Evolutionary conservation across 306 rosid genomes (phyloP), one percentile per base, ranked within the genome.

Genomic region (Astragalus glycyphyllos): DNA sequence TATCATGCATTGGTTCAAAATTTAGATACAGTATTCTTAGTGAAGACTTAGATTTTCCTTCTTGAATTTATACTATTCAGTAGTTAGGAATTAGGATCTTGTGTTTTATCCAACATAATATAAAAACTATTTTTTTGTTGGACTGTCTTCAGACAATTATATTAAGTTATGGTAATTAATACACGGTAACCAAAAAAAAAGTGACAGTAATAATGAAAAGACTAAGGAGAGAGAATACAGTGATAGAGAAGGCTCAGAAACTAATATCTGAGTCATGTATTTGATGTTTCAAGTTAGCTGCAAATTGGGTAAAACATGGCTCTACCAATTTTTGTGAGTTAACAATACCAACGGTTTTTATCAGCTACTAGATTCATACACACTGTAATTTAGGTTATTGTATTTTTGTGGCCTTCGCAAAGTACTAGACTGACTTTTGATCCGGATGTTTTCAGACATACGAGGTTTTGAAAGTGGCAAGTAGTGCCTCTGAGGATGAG

Each of bases 381-480:
- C 26, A 53, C 55, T 66, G 47, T n/a, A 48, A 56, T 40, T 44
- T 75, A 32, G 45, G 37, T 11, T 77, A 59, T 58, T 79, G 29
- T 64, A 57, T 47, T 66, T 73, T 73, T 59, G 23, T 60, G 49
- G 77, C 15, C 69, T 68, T 70, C 75, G 48, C 47, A 41, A 77
- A 71, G 60, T 29, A 58, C 31, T 53, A 49, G 81, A 77, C 86
- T 77, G 73, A 86, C 67, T 73, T 58, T 71, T 74, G 68, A 47
- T 71, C 82, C 70, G 48, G 83, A 78, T 63, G 79, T 71, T 90
- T 81, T 86, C 96, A 92, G 98, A 88, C 80, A 57, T 71, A 4
- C 12, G 91, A 92, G 76, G 77, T 86, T 81, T 74, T 90, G 84
- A 82, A 79, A 79, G 84, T 81, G 78, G 78, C 87, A 79, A 79